These are phyloP conservation scores for Phytophthora agathidicida DNA, from an alignment of 352 stramenopile genomes.

Conservation along the genomic window DNA sequence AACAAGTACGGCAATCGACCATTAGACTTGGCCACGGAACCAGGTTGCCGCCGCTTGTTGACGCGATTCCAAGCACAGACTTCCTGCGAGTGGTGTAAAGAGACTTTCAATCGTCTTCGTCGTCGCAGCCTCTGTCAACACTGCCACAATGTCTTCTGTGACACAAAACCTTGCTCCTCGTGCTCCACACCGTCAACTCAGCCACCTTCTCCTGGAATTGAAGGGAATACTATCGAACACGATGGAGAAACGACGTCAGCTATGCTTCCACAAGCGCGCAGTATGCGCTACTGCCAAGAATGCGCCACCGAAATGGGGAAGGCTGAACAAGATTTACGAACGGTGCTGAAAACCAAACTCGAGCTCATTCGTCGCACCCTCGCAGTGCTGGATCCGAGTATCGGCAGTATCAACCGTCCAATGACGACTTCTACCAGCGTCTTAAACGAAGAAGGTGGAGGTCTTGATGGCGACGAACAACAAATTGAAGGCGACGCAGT, in stretches of 20 bases:
- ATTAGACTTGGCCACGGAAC: slow-evolving; percentile 72
- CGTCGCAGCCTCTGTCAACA: slow-evolving; percentile 79
- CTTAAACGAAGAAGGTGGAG: slow-evolving; percentile 13
- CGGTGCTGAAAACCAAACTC: slow-evolving; percentile 66
- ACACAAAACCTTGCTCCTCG: slow-evolving; percentile 78
- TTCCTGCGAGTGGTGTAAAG: slow-evolving; percentile 79
- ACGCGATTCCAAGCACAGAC: slow-evolving; percentile 65
- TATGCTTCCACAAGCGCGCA: slow-evolving; percentile 16
- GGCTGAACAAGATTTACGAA: slow-evolving; percentile 68
- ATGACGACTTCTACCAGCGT: background rate
- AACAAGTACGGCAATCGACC: slow-evolving; percentile 84
- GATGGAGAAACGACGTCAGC: background rate
- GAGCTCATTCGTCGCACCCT: slow-evolving; percentile 60
- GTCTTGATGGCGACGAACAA: slow-evolving; percentile 1
- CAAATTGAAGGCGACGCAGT: slow-evolving; percentile 5
- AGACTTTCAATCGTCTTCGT: slow-evolving; percentile 68
- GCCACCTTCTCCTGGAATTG: slow-evolving; percentile 6
- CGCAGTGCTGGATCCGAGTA: slow-evolving; percentile 35
- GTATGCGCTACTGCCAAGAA: slow-evolving; percentile 75
- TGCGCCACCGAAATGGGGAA: slow-evolving; percentile 77
- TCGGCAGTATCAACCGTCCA: slow-evolving; percentile 17
- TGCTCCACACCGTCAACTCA: slow-evolving; percentile 27
- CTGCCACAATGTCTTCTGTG: slow-evolving; percentile 81
- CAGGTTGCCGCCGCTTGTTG: slow-evolving; percentile 63
- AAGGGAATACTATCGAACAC: background rate